These are phyloP conservation scores for Theileria parva DNA, from an alignment of 169 alveolate genomes.

Conservation along the genomic window DNA sequence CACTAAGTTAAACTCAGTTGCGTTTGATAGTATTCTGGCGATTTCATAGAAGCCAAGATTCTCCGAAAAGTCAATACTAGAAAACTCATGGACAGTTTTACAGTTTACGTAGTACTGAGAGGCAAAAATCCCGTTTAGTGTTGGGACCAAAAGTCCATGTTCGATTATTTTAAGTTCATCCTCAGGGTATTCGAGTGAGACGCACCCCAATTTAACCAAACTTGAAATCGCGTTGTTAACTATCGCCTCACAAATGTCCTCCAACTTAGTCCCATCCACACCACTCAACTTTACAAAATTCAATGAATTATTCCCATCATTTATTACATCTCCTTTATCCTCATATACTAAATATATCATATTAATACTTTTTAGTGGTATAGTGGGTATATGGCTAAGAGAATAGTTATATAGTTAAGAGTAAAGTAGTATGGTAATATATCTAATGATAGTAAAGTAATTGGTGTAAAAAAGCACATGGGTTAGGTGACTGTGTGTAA, in stretches of 20 bases:
- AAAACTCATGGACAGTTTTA: constrained; percentile 48
- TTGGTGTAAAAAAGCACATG: constrained; percentile 8
- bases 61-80: constrained; percentile 20
- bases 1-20: constrained; percentile 87
- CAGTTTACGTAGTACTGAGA: constrained; percentile 68
- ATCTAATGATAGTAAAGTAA: not conserved
- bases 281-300: constrained; percentile 9
- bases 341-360: constrained; percentile 29
- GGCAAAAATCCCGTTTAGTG: constrained; percentile 66
- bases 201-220: constrained; percentile 52
- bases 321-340: not conserved
- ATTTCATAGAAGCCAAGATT: constrained; percentile 68
- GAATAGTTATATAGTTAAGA: constrained; percentile 46
- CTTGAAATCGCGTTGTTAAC: constrained; percentile 30
- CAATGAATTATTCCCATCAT: not conserved
- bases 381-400: too few relatives aligned
- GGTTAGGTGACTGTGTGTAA: constrained; percentile 59
- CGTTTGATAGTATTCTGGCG: constrained; percentile 78
- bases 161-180: not conserved
- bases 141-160: constrained; percentile 51
- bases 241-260: constrained; percentile 45
- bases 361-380: too few relatives aligned
- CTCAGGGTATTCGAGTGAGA: constrained; percentile 21
- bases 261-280: constrained; percentile 32
- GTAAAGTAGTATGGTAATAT: constrained; percentile 12